These are phyloP conservation scores for Kalmusia sp. DNA, from an alignment of 2,329 filamentous ascomycete genomes.

Conservation along the genomic window DNA sequence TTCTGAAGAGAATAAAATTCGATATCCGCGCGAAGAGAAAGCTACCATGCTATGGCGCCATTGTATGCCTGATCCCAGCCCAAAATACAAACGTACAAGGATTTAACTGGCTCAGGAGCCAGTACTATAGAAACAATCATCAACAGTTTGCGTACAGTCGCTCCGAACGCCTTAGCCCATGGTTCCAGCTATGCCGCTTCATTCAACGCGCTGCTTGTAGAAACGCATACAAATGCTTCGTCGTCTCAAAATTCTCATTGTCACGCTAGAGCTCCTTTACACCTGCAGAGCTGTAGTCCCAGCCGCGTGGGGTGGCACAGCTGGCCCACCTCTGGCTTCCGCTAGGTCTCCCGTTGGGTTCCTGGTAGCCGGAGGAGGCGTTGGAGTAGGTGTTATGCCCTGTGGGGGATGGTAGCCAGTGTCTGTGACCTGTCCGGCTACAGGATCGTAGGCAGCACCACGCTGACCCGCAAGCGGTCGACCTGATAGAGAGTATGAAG, in stretches of 20 bases:
- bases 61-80: background rate
- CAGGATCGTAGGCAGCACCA: slow-evolving; percentile 39
- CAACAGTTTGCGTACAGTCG: background rate
- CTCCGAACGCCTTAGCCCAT: slow-evolving; percentile 2
- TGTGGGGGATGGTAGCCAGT: slow-evolving; percentile 44
- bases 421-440: slow-evolving; percentile 40
- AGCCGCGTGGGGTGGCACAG: slow-evolving; percentile 35
- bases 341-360: slow-evolving; percentile 35
- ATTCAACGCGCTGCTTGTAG: background rate
- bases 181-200: background rate
- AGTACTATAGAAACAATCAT: slow-evolving; percentile 6
- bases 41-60: slow-evolving; percentile 19
- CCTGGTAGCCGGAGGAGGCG: slow-evolving; percentile 36
- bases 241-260: background rate
- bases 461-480: slow-evolving; percentile 17
- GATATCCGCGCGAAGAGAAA: slow-evolving; percentile 14
- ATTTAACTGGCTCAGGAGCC: background rate
- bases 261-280: slow-evolving; percentile 11
- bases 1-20: slow-evolving; percentile 5
- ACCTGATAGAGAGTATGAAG: slow-evolving; percentile 28
- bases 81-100: slow-evolving; percentile 1
- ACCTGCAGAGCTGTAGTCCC: slow-evolving; percentile 39
- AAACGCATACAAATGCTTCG: background rate
- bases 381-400: slow-evolving; percentile 38
- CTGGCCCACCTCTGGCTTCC: slow-evolving; percentile 30